These are phyloP conservation scores for Kalaharituber pfeilii DNA, from an alignment of 2,329 filamentous ascomycete genomes.

Conservation along the genomic window DNA sequence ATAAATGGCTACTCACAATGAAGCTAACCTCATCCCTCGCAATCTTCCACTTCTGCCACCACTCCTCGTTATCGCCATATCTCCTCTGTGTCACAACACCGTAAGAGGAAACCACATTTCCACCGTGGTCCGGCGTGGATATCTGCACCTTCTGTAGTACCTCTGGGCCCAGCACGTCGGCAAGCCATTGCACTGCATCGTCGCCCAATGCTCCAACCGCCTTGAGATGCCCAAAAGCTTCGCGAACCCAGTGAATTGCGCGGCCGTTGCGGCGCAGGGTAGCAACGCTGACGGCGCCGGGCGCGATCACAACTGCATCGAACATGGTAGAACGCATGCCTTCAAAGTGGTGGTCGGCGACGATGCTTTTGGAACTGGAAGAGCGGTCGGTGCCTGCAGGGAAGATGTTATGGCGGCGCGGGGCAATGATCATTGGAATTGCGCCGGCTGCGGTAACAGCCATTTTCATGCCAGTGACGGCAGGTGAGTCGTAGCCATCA, in stretches of 20 bases:
- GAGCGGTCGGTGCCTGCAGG: slow-evolving; percentile 26
- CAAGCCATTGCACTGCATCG: slow-evolving; percentile 27
- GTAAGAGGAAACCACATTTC: slow-evolving; percentile 46
- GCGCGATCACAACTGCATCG: slow-evolving; percentile 60
- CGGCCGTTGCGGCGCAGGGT: slow-evolving; percentile 47
- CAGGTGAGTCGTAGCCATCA: slow-evolving; percentile 53
- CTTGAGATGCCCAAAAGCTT: slow-evolving; percentile 70
- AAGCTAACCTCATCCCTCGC: slow-evolving; percentile 52
- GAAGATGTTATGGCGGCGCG: slow-evolving; percentile 47
- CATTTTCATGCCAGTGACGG: slow-evolving; percentile 47
- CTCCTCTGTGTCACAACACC: slow-evolving; percentile 54
- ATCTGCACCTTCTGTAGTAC: slow-evolving; percentile 18
- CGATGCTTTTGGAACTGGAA: slow-evolving; percentile 34
- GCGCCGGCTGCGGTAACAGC: slow-evolving; percentile 46
- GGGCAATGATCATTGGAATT: slow-evolving; percentile 54
- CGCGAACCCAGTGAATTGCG: slow-evolving; percentile 57
- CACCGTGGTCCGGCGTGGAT: not conserved
- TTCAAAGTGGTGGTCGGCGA: slow-evolving; percentile 62
- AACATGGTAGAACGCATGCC: slow-evolving; percentile 68
- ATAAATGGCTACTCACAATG: no score
- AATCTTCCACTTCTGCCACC: slow-evolving; percentile 44
- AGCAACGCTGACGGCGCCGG: slow-evolving; percentile 43
- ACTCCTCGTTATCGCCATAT: slow-evolving; percentile 35
- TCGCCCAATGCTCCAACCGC: slow-evolving; percentile 54
- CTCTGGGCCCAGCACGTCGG: slow-evolving; percentile 31